Evolutionary conservation across 257 asterid species (phyloP), one percentile per base, ranked within the genome.

Genomic region (Solanum virginianum): DNA sequence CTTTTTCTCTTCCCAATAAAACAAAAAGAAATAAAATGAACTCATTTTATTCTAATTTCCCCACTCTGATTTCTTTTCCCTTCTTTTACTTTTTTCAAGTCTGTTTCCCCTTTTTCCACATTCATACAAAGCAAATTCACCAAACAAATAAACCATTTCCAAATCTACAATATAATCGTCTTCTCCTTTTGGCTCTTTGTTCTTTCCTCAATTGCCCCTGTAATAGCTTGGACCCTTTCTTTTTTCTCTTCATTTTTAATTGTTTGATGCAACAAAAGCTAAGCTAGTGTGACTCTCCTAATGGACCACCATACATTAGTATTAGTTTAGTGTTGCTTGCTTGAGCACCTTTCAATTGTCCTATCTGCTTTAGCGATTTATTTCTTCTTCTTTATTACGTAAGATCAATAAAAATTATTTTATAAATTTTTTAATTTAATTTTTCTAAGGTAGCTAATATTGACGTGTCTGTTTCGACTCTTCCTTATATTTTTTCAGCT

Each of bases 231-330:
- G 16, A 6, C 15, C 17, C 6, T 63, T 24, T 18, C 8, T 2
- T 9, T 47, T 74, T 7, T 49, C 59, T 45, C 56, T 69, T 68
- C 79, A 32, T 83, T 77, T 83, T 68, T 41, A 60, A 41, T 49
- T 83, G 57, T 85, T 88, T 80, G 87, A 85, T 63, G 85, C 84
- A n/a, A 32, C 71, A 59, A 75, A 81, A 59, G 6, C 43, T 10
- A 60, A 85, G 88, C 87, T 85, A 49, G 59, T 47, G 80, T 80
- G 62, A 56, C 88, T 51, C 81, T 79, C 85, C 83, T 77, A 8
- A 47, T 80, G 85, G 57, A 55, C 45, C 75, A 81, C 17, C 24
- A n/a, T 1, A 51, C 36, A 10, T 32, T 32, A 32, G 36, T 32
- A 32, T 32, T 32, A 32, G 36, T 32, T 32, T 32, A 32, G 36